Percentiles rank a stretch among this genome's conserved stretches.
phyloP scores from a whole-genome alignment of 2,329 filamentous ascomycete species.

The Cladophialophora yegresii region DNA sequence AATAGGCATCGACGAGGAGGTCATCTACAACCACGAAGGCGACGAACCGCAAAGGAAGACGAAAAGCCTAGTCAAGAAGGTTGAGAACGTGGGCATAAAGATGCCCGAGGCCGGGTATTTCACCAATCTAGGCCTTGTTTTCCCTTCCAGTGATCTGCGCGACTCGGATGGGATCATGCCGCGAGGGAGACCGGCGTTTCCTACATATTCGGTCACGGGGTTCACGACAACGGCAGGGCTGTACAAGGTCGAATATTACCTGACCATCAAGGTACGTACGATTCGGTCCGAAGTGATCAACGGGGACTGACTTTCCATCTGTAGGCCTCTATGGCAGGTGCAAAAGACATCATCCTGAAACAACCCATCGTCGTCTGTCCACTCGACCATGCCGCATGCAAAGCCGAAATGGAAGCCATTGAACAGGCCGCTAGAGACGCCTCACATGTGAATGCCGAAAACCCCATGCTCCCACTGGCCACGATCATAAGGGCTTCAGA shows the following conservation, averaged over 20 bases:
- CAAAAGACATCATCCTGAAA: constrained; percentile 82
- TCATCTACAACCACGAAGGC: constrained; percentile 97
- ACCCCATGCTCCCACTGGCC: constrained; percentile 86
- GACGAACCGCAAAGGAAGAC: constrained; percentile 90
- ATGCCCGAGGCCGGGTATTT: constrained; percentile 90
- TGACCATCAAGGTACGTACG: constrained; percentile 78
- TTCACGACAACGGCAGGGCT: constrained; percentile 93
- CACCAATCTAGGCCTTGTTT: constrained; percentile 86
- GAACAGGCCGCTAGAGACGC: constrained; percentile 94
- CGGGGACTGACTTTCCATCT: neutral
- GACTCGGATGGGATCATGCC: constrained; percentile 86
- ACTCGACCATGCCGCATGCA: constrained; percentile 90
- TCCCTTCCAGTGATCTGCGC: constrained; percentile 83
- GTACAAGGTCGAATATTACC: constrained; percentile 98
- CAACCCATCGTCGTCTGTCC: constrained; percentile 96
- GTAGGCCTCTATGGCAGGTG: constrained; percentile 85
- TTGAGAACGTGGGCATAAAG: constrained; percentile 76
- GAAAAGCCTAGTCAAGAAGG: constrained; percentile 82
- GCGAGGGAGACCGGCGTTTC: constrained; percentile 81
- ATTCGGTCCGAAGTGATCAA: neutral
- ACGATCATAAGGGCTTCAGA: constrained; percentile 80
- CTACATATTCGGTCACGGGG: constrained; percentile 80
- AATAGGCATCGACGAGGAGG: constrained; percentile 91
- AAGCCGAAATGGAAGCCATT: constrained; percentile 98
- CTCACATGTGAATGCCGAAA: constrained; percentile 80